Evolutionary conservation across 352 stramenopile genomes (phyloP).

Genomic region (Thraustochytrium sp.): DNA sequence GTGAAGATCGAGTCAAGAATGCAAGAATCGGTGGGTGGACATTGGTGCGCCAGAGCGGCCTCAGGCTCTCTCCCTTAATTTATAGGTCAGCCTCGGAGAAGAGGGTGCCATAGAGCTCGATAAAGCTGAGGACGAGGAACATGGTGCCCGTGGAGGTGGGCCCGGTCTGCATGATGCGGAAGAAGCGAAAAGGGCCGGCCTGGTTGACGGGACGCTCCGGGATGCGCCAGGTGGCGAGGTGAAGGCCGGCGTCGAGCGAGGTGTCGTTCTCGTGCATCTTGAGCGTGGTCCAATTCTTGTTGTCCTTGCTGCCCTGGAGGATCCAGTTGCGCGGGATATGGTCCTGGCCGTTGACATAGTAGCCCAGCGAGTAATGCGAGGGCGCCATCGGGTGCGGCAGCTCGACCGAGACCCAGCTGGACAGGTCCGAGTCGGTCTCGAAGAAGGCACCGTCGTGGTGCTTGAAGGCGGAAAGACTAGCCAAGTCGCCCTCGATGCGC

Average conservation of each 20-base stretch:
- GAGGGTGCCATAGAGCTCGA: slow-evolving; percentile 38
- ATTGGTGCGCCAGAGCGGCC: no score
- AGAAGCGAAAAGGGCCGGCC: slow-evolving; percentile 20
- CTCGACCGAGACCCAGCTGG: slow-evolving; percentile 31
- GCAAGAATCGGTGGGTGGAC: no score
- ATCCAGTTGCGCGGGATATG: slow-evolving; percentile 42
- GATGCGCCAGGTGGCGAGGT: slow-evolving; percentile 28
- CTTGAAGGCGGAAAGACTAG: slow-evolving; percentile 20
- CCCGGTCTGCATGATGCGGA: slow-evolving; percentile 28
- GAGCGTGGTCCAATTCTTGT: slow-evolving; percentile 21
- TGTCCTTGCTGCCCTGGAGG: slow-evolving; percentile 37
- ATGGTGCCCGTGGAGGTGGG: slow-evolving; percentile 39
- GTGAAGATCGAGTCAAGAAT: no score
- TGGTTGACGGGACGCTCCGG: neutral
- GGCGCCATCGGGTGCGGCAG: slow-evolving; percentile 15
- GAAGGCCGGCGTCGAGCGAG: neutral
- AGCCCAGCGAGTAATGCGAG: slow-evolving; percentile 15
- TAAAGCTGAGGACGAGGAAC: slow-evolving; percentile 35
- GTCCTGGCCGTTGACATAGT: slow-evolving; percentile 38
- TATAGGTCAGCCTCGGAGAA: neutral
- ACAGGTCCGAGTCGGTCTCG: slow-evolving; percentile 35
- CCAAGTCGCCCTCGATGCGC: slow-evolving; percentile 28
- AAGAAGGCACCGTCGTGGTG: slow-evolving; percentile 37
- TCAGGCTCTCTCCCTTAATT: no score
- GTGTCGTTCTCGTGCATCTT: slow-evolving; percentile 41